Evolutionary conservation across 768 basidiomycete species (phyloP).

Genomic region (Phaeolepiota aurea): DNA sequence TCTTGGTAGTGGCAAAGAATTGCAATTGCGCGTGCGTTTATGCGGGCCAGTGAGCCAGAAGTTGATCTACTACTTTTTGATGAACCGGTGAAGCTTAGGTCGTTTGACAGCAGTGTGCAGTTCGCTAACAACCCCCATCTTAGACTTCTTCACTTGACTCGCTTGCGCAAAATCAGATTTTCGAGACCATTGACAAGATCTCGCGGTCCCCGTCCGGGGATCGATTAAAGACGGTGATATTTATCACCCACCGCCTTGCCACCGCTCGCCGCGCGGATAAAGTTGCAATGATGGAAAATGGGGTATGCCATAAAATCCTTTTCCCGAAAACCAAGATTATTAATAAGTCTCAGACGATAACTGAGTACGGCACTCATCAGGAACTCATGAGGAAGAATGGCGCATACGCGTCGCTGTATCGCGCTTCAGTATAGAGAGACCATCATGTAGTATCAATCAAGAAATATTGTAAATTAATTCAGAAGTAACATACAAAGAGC

Average conservation of each 20-base stretch:
- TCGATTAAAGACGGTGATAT: conserved; percentile 65
- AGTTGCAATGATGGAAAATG: conserved; percentile 80
- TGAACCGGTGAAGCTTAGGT: conserved; percentile 75
- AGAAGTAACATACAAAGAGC: background rate
- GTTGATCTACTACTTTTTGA: conserved; percentile 80
- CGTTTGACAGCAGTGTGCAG: no score
- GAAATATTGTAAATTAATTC: conserved; percentile 1
- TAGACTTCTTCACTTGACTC: conserved; percentile 79
- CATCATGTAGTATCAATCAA: conserved; percentile 1
- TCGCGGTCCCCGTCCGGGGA: conserved; percentile 50
- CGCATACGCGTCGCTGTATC: conserved; percentile 62
- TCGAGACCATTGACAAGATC: conserved; percentile 64
- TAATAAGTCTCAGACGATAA: conserved; percentile 64
- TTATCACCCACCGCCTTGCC: conserved; percentile 77
- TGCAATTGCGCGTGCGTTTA: conserved; percentile 81
- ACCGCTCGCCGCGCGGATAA: conserved; percentile 81
- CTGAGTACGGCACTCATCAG: conserved; percentile 70
- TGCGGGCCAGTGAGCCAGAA: conserved; percentile 68
- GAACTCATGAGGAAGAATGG: conserved; percentile 53
- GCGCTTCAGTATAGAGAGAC: conserved; percentile 47
- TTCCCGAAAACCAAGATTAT: no score
- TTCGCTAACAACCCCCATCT: background rate
- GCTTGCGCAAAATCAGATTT: conserved; percentile 72
- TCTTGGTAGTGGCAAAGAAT: conserved; percentile 72
- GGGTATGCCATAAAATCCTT: no score